These are phyloP conservation scores for Kwoniella newhampshirensis DNA, from an alignment of 768 basidiomycete species.

Conservation along the genomic window DNA sequence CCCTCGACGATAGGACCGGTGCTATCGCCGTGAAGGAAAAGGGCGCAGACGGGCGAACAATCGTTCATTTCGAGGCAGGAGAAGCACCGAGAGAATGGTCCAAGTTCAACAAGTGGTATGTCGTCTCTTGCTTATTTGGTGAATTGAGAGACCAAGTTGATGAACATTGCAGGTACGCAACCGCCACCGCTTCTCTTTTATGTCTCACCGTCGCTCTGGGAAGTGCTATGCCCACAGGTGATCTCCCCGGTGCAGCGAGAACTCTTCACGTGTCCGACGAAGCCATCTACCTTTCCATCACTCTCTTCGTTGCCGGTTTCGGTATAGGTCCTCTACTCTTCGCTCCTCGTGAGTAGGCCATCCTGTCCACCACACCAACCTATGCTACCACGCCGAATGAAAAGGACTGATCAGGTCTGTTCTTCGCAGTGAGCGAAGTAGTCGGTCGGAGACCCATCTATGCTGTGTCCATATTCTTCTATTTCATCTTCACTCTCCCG, in stretches of 20 bases:
- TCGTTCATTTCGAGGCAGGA: slow-evolving; percentile 33
- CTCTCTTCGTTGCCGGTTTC: slow-evolving; percentile 41
- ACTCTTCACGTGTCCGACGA: slow-evolving; percentile 34
- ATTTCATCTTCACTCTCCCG: slow-evolving; percentile 20
- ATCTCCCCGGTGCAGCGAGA: slow-evolving; percentile 30
- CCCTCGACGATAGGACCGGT: not conserved
- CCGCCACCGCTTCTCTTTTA: slow-evolving; percentile 18
- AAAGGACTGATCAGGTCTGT: not conserved
- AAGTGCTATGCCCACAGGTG: slow-evolving; percentile 42
- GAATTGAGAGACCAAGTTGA: not conserved
- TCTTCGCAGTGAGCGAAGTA: slow-evolving; percentile 31
- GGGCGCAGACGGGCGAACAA: slow-evolving; percentile 16
- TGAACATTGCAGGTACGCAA: slow-evolving; percentile 13
- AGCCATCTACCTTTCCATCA: slow-evolving; percentile 31
- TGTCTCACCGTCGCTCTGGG: slow-evolving; percentile 47
- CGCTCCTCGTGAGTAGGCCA: slow-evolving; percentile 33
- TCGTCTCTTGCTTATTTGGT: not conserved
- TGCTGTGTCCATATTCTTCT: slow-evolving; percentile 41
- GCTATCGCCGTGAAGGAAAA: slow-evolving; percentile 28
- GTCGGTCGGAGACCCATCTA: slow-evolving; percentile 44
- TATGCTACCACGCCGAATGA: too few species aligned
- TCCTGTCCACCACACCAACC: not conserved
- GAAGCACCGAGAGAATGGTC: slow-evolving; percentile 39
- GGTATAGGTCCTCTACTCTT: slow-evolving; percentile 50
- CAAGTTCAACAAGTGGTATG: slow-evolving; percentile 36